phyloP scores from a whole-genome alignment of 176 grass and related monocot species.

The Cymbopogon citratus region DNA sequence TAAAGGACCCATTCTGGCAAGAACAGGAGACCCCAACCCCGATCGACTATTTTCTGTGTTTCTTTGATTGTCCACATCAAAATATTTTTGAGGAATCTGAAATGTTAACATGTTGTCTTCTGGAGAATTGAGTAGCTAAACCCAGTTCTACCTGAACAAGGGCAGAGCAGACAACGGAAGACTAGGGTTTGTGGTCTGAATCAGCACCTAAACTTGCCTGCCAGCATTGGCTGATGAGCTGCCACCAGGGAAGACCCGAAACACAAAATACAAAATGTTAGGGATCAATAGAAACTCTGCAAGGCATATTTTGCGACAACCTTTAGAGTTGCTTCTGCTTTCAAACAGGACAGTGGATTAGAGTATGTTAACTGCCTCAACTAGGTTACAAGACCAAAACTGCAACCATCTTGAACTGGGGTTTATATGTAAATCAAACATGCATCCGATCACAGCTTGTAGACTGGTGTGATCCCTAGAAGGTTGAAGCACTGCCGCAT shows the following conservation, averaged over 20 bases:
- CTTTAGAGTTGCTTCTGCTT: not conserved
- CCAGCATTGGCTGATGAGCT: not conserved
- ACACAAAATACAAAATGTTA: not conserved
- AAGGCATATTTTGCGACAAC: not conserved
- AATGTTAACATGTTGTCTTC: no score
- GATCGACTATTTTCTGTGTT: no score
- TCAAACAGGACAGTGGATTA: not conserved
- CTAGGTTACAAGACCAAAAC: slow-evolving; percentile 36
- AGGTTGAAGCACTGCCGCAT: slow-evolving; percentile 69
- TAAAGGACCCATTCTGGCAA: no score
- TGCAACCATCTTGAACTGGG: slow-evolving; percentile 12
- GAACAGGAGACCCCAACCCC: no score
- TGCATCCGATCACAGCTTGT: slow-evolving; percentile 18
- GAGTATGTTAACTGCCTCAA: slow-evolving; percentile 1
- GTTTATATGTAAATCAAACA: not conserved
- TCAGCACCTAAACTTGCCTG: not conserved
- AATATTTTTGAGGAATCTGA: no score
- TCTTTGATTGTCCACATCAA: no score
- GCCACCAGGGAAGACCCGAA: no score
- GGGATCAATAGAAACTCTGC: not conserved
- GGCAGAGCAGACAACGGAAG: not conserved
- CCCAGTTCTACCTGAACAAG: not conserved
- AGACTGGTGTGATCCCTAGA: slow-evolving; percentile 55
- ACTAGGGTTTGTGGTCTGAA: not conserved
- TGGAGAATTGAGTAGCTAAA: not conserved